A percentile compares a stretch with the other conserved stretches of the same genome.
phyloP scores from a whole-genome alignment of 805 yeast genomes.

The Sugiyamaella americana region DNA sequence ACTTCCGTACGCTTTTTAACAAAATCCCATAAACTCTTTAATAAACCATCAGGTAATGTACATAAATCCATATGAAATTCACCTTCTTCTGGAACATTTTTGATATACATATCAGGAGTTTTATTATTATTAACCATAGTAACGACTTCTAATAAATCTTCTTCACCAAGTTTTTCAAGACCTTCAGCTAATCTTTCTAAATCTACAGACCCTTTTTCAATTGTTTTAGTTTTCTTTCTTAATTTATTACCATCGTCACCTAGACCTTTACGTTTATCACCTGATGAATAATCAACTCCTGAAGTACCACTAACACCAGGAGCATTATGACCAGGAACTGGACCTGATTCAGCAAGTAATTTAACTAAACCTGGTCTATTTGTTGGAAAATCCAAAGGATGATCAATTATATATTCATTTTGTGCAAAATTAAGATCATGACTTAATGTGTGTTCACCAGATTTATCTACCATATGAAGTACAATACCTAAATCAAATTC shows the following conservation, averaged over 20 bases:
- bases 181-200: slow-evolving; percentile 87
- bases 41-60: slow-evolving; percentile 83
- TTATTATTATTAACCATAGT: slow-evolving; percentile 97
- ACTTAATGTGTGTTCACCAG: slow-evolving; percentile 78
- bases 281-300: slow-evolving; percentile 17
- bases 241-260: slow-evolving; percentile 27
- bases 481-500: slow-evolving; percentile 86
- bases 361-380: slow-evolving; percentile 66
- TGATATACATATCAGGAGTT: slow-evolving; percentile 91
- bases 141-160: slow-evolving; percentile 87
- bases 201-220: slow-evolving; percentile 59
- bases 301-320: slow-evolving; percentile 23
- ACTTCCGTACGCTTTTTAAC: slow-evolving; percentile 58
- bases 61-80: slow-evolving; percentile 95
- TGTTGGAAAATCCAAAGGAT: slow-evolving; percentile 67
- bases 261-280: slow-evolving; percentile 36
- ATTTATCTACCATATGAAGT: slow-evolving; percentile 70
- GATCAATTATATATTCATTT: slow-evolving; percentile 73
- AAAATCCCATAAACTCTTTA: slow-evolving; percentile 92
- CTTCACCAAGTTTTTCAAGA: slow-evolving; percentile 80
- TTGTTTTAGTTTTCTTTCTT: slow-evolving; percentile 35
- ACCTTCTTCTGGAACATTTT: slow-evolving; percentile 93
- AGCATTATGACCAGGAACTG: slow-evolving; percentile 52
- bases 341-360: slow-evolving; percentile 73
- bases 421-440: slow-evolving; percentile 86